A percentile compares a stretch with the other conserved stretches of the same genome.
phyloP scores from a whole-genome alignment of 306 rosid species.

The Luffa acutangula region DNA sequence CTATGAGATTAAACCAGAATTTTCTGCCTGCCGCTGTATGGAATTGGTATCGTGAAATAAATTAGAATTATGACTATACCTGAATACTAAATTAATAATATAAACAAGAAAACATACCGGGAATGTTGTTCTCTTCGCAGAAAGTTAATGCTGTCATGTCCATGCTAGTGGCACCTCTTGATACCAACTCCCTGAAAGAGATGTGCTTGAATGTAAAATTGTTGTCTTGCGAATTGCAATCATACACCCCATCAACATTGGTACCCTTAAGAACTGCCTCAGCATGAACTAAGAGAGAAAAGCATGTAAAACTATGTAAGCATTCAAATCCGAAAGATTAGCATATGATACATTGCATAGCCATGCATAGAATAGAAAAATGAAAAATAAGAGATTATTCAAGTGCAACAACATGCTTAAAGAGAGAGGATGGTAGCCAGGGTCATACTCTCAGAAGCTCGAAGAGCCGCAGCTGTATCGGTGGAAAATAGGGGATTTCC shows the following conservation, averaged over 20 bases:
- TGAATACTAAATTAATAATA: background rate
- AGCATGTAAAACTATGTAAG: background rate
- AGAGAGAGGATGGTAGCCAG: background rate
- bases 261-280: slow-evolving; percentile 46
- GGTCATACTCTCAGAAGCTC: slow-evolving; percentile 33
- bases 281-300: slow-evolving; percentile 30
- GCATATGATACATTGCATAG: background rate
- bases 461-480: slow-evolving; percentile 37
- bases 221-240: slow-evolving; percentile 39
- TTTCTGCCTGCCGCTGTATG: background rate
- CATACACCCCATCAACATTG: slow-evolving; percentile 43
- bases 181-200: slow-evolving; percentile 30
- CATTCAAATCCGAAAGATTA: background rate
- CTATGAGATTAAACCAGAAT: background rate
- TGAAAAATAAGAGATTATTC: background rate
- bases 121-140: slow-evolving; percentile 40
- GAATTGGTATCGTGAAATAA: background rate
- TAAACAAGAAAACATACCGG: slow-evolving; percentile 17
- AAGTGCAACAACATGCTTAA: background rate
- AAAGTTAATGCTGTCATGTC: slow-evolving; percentile 34
- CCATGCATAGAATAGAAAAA: background rate
- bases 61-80: background rate
- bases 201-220: slow-evolving; percentile 43
- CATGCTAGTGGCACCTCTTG: slow-evolving; percentile 35
- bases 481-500: slow-evolving; percentile 39